Evolutionary conservation across 202 grass and related monocot genomes (phyloP), one percentile per base, ranked within the genome.

Genomic region (Bolboschoenoplectus hybrid): DNA sequence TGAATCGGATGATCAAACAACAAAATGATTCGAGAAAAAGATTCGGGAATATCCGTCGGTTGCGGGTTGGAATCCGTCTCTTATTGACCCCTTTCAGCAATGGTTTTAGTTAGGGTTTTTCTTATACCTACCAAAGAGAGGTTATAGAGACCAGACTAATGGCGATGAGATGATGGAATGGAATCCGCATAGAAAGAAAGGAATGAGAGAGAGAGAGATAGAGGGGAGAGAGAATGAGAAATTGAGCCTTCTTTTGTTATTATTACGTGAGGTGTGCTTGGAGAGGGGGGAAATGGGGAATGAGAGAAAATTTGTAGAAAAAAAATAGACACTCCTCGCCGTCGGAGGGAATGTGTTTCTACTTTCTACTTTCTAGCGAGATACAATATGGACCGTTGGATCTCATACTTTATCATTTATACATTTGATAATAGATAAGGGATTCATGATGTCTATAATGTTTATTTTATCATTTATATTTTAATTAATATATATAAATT

Each of bases 21-120:
- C 2, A 55, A 62, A 17, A 63, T n/a, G 14, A 81, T 46, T 63
- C 7, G 26, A 26, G 26, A 26, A 26, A 26, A 26, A 26, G 26
- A 26, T 26, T 26, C 3, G 34, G 75, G 75, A 80, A 80, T 80
- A 80, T 58, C 56, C 74, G 5, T 20, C 13, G 39, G 5, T 78
- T 36, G 8, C 14, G 43, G 39, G 5, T 78, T 36, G 8, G 36
- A 60, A 62, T 81, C 53, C 77, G 16, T 17, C 20, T 81, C 55
- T 26, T 39, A 56, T 13, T 56, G 47, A 39, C 76, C 51, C 16
- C 16, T 60, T 62, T 41, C 51, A 61, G 6, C 26, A 34, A 81
- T 63, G 77, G 77, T 45, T 81, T 26, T 46, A 58, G 50, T 80
- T 80, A 80, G 77, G 77, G 77, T 81, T 81, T 81, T 63, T 41